phyloP scores from a whole-genome alignment of 116 monocot species.

The Phalaenopsis hybrid region DNA sequence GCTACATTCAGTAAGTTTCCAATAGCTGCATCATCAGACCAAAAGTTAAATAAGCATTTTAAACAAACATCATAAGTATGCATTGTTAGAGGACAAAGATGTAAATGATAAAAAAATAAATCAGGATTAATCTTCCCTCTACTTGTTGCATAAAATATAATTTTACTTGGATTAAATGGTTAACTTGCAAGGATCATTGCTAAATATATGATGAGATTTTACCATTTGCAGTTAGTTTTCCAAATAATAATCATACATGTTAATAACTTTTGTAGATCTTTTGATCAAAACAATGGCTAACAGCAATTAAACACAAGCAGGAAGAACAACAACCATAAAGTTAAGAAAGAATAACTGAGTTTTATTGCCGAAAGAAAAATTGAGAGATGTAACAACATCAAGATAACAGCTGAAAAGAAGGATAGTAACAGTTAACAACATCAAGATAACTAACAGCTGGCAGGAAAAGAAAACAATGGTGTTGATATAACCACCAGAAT shows the following conservation, averaged over 20 bases:
- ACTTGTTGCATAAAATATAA: not conserved
- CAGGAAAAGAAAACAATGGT: too few species aligned
- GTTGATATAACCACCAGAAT: too few species aligned
- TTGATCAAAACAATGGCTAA: too few species aligned
- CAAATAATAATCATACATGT: not conserved
- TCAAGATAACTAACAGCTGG: too few species aligned
- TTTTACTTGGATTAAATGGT: not conserved
- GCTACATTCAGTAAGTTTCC: slow-evolving; percentile 74
- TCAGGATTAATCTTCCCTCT: not conserved
- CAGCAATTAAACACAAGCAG: too few species aligned
- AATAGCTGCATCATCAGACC: slow-evolving; percentile 38
- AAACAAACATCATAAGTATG: not conserved
- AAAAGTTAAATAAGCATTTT: not conserved
- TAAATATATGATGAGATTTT: not conserved
- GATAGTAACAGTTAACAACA: too few species aligned
- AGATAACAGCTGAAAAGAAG: too few species aligned
- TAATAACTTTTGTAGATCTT: too few species aligned
- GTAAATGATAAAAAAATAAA: not conserved
- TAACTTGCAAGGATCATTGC: not conserved
- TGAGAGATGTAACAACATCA: too few species aligned
- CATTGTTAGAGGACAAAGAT: not conserved
- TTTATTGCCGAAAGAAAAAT: too few species aligned
- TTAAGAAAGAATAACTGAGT: too few species aligned
- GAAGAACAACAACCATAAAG: too few species aligned
- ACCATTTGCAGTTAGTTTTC: not conserved